Percentiles rank a stretch among this genome's conserved stretches.
phyloP scores from a whole-genome alignment of 2,329 filamentous ascomycete genomes.

The Colletotrichum sp. region DNA sequence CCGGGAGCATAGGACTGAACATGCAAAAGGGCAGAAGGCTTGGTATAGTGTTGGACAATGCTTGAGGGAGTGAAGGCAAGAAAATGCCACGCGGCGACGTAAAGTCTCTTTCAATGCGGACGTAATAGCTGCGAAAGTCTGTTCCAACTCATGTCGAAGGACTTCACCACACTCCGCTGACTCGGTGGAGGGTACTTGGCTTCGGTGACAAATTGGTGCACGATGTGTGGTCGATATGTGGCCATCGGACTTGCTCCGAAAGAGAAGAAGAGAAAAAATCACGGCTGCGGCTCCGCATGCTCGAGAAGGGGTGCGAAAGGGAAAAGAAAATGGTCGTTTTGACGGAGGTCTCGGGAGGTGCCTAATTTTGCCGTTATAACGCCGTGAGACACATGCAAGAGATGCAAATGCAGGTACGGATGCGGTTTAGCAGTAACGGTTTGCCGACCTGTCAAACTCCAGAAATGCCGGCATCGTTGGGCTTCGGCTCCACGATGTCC shows the following conservation, averaged over 20 bases:
- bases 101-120: not conserved
- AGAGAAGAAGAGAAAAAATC: not conserved
- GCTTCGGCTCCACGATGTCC: not conserved
- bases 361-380: conserved; percentile 8
- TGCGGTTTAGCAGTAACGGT: not conserved
- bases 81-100: not conserved
- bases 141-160: not conserved
- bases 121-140: not conserved
- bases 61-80: not conserved
- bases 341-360: not conserved
- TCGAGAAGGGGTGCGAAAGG: not conserved
- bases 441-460: not conserved
- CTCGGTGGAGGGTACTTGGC: not conserved
- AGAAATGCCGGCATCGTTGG: not conserved
- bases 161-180: not conserved
- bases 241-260: not conserved
- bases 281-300: not conserved
- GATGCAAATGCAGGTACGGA: not conserved
- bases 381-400: not conserved
- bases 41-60: not conserved
- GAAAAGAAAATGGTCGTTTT: not conserved
- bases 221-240: not conserved
- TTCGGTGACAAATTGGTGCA: not conserved
- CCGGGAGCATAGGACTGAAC: not conserved
- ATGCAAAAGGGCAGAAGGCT: not conserved